phyloP scores from a whole-genome alignment of 2,329 filamentous ascomycete species.

The Cyphellophora europaea region DNA sequence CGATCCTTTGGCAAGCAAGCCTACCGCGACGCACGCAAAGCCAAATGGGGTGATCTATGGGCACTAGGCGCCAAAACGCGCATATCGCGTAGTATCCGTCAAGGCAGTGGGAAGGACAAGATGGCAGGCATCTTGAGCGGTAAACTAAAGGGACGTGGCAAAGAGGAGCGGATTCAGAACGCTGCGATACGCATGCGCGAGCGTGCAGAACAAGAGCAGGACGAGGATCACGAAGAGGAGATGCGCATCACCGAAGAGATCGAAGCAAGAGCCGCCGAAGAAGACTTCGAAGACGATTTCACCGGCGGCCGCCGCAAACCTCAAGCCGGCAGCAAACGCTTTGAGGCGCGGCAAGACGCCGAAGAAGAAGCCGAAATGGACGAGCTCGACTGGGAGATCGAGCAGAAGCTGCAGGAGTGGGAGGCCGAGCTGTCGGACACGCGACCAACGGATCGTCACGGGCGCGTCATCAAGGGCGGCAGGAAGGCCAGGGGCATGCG shows the following conservation, averaged over 20 bases:
- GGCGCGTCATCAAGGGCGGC: no score
- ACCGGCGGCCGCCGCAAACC: no score
- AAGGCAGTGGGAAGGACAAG: constrained; percentile 43
- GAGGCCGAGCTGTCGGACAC: not conserved
- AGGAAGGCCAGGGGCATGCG: no score
- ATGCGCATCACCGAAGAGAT: constrained; percentile 3
- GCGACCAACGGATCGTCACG: not conserved
- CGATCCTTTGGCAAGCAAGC: constrained; percentile 70
- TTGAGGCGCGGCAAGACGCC: no score
- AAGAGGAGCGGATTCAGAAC: constrained; percentile 5
- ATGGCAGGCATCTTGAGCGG: constrained; percentile 7
- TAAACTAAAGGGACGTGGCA: constrained; percentile 20
- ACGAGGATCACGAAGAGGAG: constrained; percentile 2
- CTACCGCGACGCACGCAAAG: constrained; percentile 87
- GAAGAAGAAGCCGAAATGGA: no score
- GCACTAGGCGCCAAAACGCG: constrained; percentile 87
- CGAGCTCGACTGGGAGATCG: not conserved
- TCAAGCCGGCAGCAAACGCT: no score
- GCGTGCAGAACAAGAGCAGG: constrained; percentile 1
- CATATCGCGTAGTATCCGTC: constrained; percentile 49
- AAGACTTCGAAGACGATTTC: constrained; percentile 3
- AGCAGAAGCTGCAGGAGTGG: not conserved
- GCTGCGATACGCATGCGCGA: constrained; percentile 1
- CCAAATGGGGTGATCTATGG: constrained; percentile 89
- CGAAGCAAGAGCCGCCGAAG: constrained; percentile 3